These are phyloP conservation scores for Abrus precatorius DNA, from an alignment of 306 rosid genomes.

Conservation along the genomic window DNA sequence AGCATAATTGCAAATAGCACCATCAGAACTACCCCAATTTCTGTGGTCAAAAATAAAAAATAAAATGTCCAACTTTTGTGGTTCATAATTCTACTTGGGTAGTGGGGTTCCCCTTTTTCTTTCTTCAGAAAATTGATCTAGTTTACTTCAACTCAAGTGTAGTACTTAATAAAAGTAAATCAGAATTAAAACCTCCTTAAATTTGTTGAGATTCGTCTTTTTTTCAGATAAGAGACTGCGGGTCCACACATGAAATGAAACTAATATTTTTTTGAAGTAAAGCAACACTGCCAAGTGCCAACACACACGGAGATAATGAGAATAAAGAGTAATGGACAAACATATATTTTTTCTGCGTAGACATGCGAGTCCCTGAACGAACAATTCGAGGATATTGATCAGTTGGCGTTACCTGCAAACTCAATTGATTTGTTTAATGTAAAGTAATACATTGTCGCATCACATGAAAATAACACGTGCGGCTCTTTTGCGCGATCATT, in stretches of 20 bases:
- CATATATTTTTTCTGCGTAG: background rate
- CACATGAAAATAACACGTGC: background rate
- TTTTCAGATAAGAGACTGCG: background rate
- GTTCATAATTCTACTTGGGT: background rate
- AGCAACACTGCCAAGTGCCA: too few species aligned
- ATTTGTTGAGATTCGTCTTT: background rate
- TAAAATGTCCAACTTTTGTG: background rate
- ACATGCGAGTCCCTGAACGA: background rate
- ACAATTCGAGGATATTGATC: background rate
- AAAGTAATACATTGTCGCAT: background rate
- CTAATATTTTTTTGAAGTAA: background rate
- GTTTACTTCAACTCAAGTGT: background rate
- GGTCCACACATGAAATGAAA: background rate
- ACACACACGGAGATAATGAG: too few species aligned
- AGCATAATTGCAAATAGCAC: background rate
- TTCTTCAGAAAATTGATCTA: background rate
- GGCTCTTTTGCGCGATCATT: background rate
- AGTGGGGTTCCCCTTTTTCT: background rate
- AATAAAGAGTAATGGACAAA: background rate
- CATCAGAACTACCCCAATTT: constrained; percentile 9
- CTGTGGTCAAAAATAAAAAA: constrained; percentile 5
- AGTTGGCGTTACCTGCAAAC: background rate
- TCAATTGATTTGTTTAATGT: background rate
- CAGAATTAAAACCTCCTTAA: background rate
- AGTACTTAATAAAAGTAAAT: background rate